Evolutionary conservation across 1,284 basidiomycete species (phyloP), one percentile per base, ranked within the genome.

Genomic region (Rhodofomes roseus): DNA sequence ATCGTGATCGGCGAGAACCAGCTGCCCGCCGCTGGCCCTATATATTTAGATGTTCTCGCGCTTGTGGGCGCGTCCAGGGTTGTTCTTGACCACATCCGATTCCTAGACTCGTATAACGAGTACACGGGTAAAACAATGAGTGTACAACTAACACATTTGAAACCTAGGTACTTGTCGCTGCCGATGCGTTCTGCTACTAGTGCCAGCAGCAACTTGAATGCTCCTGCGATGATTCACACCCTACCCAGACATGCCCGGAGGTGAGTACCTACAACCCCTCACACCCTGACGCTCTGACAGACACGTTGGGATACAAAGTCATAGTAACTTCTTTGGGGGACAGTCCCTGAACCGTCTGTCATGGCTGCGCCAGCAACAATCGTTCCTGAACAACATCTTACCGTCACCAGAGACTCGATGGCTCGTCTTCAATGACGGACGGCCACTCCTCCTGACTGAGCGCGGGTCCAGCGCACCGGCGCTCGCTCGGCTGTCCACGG

Each of bases 311-410:
- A 14, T 39, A 12, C 37, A 39, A 56, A 70, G 68, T 40, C 62
- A 70, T 64, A 67, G 81, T 62, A 89, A 90, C 71, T 86, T 88
- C 76, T 86, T 89, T 68, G 80, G 85, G 51, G 92, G 92, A 54
- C 89, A 89, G 16, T 90, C 92, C n/a, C 77, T 95, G 41, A 96
- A 96, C 74, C 85, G 94, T 36, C 80, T 96, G 29, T 89, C 92
- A 0, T 96, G 93, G 89, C 80, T 95, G 58, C 82, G 94, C 29
- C 76, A 86, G 23, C 90, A 88, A 7, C 81, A 85, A 22, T 71
- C 80, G 4, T 90, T 92, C 71, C 77, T 96, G 46, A 92, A 91
- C 63, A 77, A 84, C 12, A 79, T 92, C 67, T 74, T 89, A 36
- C 70, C 69, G 16, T 79, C 83, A 18, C 81, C 85, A 0, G 68